Percentiles rank a stretch among this genome's conserved stretches.
Conservation (phyloP, 371 early-diverging fungal species). For the Batkoa obscura region DNA sequence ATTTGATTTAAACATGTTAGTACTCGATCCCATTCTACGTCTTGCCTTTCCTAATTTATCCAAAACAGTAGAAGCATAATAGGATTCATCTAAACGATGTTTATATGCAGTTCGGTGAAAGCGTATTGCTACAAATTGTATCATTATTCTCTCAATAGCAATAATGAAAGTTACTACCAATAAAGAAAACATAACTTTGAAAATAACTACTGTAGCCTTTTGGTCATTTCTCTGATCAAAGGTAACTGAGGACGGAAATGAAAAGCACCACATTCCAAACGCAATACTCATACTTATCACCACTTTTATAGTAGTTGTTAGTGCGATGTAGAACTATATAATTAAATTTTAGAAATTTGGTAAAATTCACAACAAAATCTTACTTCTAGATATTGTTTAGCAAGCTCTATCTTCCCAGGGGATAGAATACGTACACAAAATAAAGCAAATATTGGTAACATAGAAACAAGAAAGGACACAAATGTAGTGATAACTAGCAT, state of each 20-base stretch:
- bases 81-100: not conserved
- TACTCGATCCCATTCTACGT: not conserved
- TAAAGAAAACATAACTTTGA: not conserved
- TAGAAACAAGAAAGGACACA: not conserved
- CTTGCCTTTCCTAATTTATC: not conserved
- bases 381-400: slow-evolving; percentile 2
- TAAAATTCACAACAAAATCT: too few relatives aligned
- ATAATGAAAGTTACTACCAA: not conserved
- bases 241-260: not conserved
- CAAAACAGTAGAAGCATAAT: not conserved
- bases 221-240: not conserved
- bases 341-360: not conserved
- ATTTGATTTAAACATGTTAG: not conserved
- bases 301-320: slow-evolving; percentile 1
- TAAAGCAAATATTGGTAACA: not conserved
- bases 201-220: not conserved
- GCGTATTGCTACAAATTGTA: slow-evolving; percentile 3
- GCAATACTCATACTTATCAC: not conserved
- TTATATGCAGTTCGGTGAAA: slow-evolving; percentile 2
- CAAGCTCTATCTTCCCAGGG: not conserved
- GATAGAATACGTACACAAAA: not conserved
- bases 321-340: not conserved
- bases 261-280: not conserved
- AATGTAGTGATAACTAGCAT: not conserved
- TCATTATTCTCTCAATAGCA: not conserved